phyloP scores from a whole-genome alignment of 2,329 filamentous ascomycete species.

The Graphium sp. region DNA sequence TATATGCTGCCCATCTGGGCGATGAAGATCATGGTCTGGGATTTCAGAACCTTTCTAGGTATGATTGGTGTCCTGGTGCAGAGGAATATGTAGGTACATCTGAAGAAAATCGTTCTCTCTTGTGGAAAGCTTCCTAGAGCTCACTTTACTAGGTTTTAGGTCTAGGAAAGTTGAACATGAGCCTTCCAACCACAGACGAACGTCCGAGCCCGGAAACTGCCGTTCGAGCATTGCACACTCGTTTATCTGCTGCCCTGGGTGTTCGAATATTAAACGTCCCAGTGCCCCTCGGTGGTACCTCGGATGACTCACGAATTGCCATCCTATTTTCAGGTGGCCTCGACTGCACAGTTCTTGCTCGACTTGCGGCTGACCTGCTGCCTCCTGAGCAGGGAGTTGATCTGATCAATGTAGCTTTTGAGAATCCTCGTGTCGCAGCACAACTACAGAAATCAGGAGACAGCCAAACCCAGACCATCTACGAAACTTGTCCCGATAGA shows the following conservation, averaged over 20 bases:
- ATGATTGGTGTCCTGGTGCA: not conserved
- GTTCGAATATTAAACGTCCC: constrained; percentile 52
- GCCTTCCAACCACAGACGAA: constrained; percentile 16
- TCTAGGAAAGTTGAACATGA: constrained; percentile 33
- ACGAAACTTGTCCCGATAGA: constrained; percentile 79
- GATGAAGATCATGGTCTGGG: constrained; percentile 7
- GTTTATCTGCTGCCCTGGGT: constrained; percentile 25
- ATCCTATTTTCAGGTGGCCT: constrained; percentile 88
- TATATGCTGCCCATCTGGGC: too few species aligned
- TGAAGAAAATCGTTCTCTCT: constrained; percentile 15
- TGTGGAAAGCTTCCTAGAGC: too few species aligned
- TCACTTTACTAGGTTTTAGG: constrained; percentile 32
- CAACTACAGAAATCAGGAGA: constrained; percentile 21
- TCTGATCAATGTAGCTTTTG: constrained; percentile 88
- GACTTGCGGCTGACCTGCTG: constrained; percentile 62
- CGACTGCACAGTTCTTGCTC: constrained; percentile 78
- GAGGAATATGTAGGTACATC: not conserved
- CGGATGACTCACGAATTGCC: constrained; percentile 35
- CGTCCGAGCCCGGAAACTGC: constrained; percentile 21
- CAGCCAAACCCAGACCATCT: constrained; percentile 26
- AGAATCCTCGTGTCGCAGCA: constrained; percentile 65
- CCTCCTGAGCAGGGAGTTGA: constrained; percentile 57
- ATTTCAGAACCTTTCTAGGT: too few species aligned
- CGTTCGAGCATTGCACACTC: constrained; percentile 6
- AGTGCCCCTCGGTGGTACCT: constrained; percentile 22